Base-by-base conservation (phyloP, 2,329 filamentous ascomycete genomes). In the Penicillium sp. region DNA sequence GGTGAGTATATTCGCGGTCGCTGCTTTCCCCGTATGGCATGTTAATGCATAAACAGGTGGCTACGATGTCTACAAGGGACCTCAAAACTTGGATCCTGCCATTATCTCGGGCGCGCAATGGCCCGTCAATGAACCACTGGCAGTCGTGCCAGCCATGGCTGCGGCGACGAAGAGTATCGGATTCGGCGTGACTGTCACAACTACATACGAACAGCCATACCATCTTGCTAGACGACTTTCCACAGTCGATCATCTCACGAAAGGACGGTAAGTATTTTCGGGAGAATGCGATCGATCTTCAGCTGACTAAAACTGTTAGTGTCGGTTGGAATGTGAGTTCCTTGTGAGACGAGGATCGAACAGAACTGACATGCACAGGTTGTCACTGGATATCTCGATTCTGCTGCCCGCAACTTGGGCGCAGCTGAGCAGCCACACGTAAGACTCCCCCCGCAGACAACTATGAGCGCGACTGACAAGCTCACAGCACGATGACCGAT, bases 201-300 rank as follows among this genome's bases (percentile, higher is more conserved):
- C 84, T 0, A 86, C 82, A 0, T 88, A 87, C 53, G 84, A 87
- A 63, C 78, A 83, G 60, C 84, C 84, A 0, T 87, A 86, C 59
- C 80, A 85, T 55, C 70, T 87, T 12, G 84, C 84, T 0, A 69
- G 84, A 15, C 70, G 83, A n/a, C 67, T 87, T 9, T 82, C 79
- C 3, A 87, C 84, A 0, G 73, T 87, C 0, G 84, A 88, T 59
- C 84, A 87, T 62, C 68, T 87, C 8, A 81, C 81, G 0, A 80
- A 80, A 42, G 83, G 83, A n/a, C 73, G 84, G 68, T 65, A 63
- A 31, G 73, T 66, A 4, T 2, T 10, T n/a, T 1, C 2, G n/a
- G 2, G 4, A 28, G 3, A 10, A 6, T 9, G 12, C 3, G 9
- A 4, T 39, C 1, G 8, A 15, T 40, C 24, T 6, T 7, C 6